Conservation (phyloP, 352 stramenopile genomes). For the Globisporangium lucens region DNA sequence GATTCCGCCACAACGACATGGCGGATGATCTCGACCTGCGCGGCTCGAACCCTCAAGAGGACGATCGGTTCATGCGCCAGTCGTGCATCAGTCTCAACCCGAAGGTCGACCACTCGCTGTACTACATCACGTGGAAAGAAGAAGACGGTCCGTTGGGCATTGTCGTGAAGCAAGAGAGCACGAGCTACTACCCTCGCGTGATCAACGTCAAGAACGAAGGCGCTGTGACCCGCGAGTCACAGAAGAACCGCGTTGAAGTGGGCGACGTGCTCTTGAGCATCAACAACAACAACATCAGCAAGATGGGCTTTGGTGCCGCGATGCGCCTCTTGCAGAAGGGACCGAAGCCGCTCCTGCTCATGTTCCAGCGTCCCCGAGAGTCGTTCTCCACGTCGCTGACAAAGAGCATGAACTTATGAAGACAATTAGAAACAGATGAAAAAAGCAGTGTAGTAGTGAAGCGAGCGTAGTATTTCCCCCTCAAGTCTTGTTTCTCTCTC, state of each 20-base stretch:
- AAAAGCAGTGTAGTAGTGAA: constrained; percentile 2
- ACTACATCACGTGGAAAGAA: constrained; percentile 90
- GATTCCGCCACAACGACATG: constrained; percentile 79
- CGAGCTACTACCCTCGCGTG: constrained; percentile 83
- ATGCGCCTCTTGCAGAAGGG: constrained; percentile 87
- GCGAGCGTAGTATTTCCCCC: constrained; percentile 4
- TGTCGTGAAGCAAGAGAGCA: constrained; percentile 85
- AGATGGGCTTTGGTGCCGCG: constrained; percentile 83
- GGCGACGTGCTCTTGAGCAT: constrained; percentile 83
- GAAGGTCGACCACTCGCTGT: constrained; percentile 81
- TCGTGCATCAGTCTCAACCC: constrained; percentile 78
- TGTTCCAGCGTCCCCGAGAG: constrained; percentile 73
- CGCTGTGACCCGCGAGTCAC: constrained; percentile 70
- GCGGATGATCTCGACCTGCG: constrained; percentile 42
- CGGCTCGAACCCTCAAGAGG: constrained; percentile 68
- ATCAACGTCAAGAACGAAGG: constrained; percentile 89
- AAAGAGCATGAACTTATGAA: constrained; percentile 30
- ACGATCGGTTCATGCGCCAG: constrained; percentile 58
- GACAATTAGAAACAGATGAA: background rate
- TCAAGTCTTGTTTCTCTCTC: constrained; percentile 1
- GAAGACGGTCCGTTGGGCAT: constrained; percentile 83
- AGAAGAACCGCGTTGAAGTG: constrained; percentile 83
- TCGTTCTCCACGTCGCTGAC: constrained; percentile 27
- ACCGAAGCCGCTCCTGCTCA: constrained; percentile 82
- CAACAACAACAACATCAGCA: constrained; percentile 91